These are phyloP conservation scores for Vigna reflexopilosa DNA, from an alignment of 306 rosid species.

Conservation along the genomic window DNA sequence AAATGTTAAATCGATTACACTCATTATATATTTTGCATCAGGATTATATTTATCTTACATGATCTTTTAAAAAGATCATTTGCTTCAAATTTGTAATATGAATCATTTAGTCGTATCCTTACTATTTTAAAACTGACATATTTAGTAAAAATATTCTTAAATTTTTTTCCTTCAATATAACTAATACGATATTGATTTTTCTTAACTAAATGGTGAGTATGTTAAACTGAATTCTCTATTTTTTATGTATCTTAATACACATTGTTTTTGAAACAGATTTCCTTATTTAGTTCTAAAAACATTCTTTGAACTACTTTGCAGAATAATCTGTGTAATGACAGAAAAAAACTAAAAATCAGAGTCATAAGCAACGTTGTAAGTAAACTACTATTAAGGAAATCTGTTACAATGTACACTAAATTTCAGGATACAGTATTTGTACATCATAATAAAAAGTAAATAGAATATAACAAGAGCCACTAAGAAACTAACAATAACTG, in stretches of 20 bases:
- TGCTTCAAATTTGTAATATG: neutral
- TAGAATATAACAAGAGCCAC: neutral
- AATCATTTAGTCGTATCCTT: neutral
- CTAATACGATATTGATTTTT: no score
- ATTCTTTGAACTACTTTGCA: neutral
- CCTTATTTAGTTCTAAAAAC: neutral
- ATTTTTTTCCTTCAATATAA: no score
- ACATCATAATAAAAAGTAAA: neutral
- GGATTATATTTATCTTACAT: neutral
- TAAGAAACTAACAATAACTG: no score
- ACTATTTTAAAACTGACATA: neutral
- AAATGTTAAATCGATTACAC: no score
- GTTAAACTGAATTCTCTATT: neutral
- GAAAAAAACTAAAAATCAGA: neutral
- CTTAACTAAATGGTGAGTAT: neutral
- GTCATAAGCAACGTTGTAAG: neutral
- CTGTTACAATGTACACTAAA: neutral
- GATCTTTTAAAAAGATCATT: neutral
- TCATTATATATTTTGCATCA: no score
- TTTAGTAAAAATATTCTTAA: no score
- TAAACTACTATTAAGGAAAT: neutral
- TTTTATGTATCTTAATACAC: neutral
- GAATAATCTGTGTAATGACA: neutral
- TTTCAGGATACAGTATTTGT: neutral
- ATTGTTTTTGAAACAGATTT: neutral